These are phyloP conservation scores for Phycomyces nitens DNA, from an alignment of 192 early-diverging fungal genomes.

Conservation along the genomic window DNA sequence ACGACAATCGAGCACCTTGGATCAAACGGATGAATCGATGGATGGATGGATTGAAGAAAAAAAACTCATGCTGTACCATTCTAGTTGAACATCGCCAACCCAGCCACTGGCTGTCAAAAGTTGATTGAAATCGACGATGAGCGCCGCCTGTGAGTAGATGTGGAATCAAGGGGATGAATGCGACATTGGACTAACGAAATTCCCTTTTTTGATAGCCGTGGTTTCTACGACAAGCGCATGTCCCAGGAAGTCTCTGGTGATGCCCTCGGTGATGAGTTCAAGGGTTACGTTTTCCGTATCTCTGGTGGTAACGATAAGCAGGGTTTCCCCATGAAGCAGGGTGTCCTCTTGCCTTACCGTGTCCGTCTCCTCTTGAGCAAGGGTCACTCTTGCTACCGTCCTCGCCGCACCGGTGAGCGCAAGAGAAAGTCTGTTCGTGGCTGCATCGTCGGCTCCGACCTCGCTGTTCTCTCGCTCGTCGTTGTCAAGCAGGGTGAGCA, in stretches of 20 bases:
- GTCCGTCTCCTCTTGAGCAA: slow-evolving; percentile 79
- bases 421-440: slow-evolving; percentile 98
- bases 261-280: slow-evolving; percentile 98
- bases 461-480: slow-evolving; percentile 89
- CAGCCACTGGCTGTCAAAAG: slow-evolving; percentile 98
- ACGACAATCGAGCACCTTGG: not conserved
- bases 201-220: slow-evolving; percentile 55
- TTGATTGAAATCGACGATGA: slow-evolving; percentile 97
- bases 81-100: slow-evolving; percentile 98
- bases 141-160: slow-evolving; percentile 71
- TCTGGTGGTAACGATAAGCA: slow-evolving; percentile 99
- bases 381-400: slow-evolving; percentile 99
- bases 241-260: slow-evolving; percentile 93
- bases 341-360: slow-evolving; percentile 78
- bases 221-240: slow-evolving; percentile 99
- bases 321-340: slow-evolving; percentile 99
- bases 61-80: not conserved
- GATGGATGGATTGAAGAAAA: not conserved
- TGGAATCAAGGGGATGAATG: not conserved
- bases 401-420: slow-evolving; percentile 95
- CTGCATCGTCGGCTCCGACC: slow-evolving; percentile 94
- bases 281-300: slow-evolving; percentile 99
- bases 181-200: not conserved
- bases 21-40: not conserved
- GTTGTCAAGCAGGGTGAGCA: slow-evolving; percentile 96